These are phyloP conservation scores for Penicillium bovifimosum DNA, from an alignment of 495 filamentous ascomycete genomes.

Conservation along the genomic window DNA sequence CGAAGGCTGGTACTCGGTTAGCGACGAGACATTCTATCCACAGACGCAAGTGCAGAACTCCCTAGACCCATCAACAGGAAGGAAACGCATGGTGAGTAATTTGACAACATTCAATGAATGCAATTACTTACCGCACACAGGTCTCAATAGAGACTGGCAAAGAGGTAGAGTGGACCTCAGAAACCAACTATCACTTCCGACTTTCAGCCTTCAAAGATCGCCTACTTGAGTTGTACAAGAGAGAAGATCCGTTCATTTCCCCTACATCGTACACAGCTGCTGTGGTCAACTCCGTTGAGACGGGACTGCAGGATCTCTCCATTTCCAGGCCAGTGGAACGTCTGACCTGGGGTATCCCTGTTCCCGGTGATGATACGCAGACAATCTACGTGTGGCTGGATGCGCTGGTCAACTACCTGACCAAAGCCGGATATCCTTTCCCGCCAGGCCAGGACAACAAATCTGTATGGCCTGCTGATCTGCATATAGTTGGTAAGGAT, in stretches of 20 bases:
- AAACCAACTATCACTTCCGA: slow-evolving; percentile 91
- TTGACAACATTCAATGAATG: background rate
- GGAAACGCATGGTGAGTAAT: slow-evolving; percentile 60
- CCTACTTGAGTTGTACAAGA: slow-evolving; percentile 71
- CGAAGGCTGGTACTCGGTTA: slow-evolving; percentile 93
- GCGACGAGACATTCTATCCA: slow-evolving; percentile 95
- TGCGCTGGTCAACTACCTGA: slow-evolving; percentile 89
- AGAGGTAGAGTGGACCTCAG: slow-evolving; percentile 92
- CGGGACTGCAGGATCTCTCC: slow-evolving; percentile 76
- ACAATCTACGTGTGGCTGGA: slow-evolving; percentile 99
- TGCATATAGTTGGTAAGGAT: slow-evolving; percentile 93
- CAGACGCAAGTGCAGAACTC: slow-evolving; percentile 64
- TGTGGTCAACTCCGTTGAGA: slow-evolving; percentile 60
- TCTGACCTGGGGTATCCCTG: slow-evolving; percentile 83
- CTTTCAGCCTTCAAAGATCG: slow-evolving; percentile 71
- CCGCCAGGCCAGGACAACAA: slow-evolving; percentile 59
- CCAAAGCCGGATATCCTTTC: slow-evolving; percentile 75
- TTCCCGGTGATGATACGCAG: slow-evolving; percentile 76
- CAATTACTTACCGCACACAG: slow-evolving; percentile 26
- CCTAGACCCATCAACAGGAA: slow-evolving; percentile 72
- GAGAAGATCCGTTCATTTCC: slow-evolving; percentile 64
- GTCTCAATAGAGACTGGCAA: slow-evolving; percentile 80
- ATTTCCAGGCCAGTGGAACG: slow-evolving; percentile 77
- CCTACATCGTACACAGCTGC: slow-evolving; percentile 61
- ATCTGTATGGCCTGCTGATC: slow-evolving; percentile 81